These are phyloP conservation scores for Acer campestre DNA, from an alignment of 345 rosid species.

Conservation along the genomic window DNA sequence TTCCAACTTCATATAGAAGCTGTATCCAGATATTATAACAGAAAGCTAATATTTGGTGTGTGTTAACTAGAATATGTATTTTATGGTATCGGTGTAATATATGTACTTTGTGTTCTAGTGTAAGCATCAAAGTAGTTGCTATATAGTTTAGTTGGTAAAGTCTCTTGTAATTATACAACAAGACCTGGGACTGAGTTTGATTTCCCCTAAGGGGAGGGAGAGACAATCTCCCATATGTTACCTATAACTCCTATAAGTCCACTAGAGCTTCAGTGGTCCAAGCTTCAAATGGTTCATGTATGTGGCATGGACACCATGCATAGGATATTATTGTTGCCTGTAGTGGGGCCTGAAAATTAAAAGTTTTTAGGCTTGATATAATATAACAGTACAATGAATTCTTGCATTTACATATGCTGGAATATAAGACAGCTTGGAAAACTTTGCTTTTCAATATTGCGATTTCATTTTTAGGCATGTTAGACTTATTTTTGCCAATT, in stretches of 20 bases:
- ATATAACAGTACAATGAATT: background rate
- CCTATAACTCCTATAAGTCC: background rate
- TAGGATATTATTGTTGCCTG: background rate
- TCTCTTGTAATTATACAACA: background rate
- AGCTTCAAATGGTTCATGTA: background rate
- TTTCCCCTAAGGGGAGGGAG: background rate
- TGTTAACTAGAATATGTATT: background rate
- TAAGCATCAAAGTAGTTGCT: background rate
- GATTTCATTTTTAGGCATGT: background rate
- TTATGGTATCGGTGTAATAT: background rate
- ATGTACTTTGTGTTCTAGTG: background rate
- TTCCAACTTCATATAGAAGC: background rate
- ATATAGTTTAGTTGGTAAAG: background rate
- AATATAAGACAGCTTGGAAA: background rate
- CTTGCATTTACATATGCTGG: background rate
- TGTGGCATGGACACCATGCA: background rate
- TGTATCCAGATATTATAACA: background rate
- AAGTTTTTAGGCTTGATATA: conserved; percentile 2
- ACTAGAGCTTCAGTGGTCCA: background rate
- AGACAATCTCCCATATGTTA: background rate
- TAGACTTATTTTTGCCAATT: background rate
- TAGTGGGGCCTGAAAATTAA: background rate
- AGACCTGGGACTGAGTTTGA: background rate
- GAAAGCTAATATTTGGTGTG: background rate
- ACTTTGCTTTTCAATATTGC: background rate